phyloP scores from a whole-genome alignment of 1,284 basidiomycete species.

The Austropuccinia psidii region DNA sequence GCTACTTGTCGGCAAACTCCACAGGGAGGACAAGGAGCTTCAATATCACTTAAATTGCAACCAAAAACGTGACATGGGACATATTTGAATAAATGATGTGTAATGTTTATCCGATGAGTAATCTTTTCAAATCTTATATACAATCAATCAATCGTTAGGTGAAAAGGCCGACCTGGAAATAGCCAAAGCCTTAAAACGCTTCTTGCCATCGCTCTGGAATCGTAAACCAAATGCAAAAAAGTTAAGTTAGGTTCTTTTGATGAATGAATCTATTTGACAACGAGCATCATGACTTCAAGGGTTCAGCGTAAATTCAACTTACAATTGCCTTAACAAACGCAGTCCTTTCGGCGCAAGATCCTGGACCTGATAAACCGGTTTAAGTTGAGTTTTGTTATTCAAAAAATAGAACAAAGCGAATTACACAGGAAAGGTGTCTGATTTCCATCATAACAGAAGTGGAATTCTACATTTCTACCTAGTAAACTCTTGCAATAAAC shows the following conservation, averaged over 20 bases:
- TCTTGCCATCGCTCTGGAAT: conserved; percentile 34
- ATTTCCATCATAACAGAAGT: background rate
- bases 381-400: background rate
- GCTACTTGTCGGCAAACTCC: conserved; percentile 36
- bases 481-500: background rate
- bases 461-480: background rate
- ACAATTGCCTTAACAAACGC: conserved; percentile 36
- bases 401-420: background rate
- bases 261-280: background rate
- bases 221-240: background rate
- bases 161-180: conserved; percentile 14
- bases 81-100: background rate
- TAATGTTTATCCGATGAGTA: background rate
- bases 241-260: background rate
- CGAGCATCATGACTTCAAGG: background rate
- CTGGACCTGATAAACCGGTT: conserved; percentile 3
- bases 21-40: conserved; percentile 32
- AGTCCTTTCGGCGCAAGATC: conserved; percentile 35
- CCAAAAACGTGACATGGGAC: too few relatives aligned
- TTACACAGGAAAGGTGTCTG: background rate
- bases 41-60: conserved; percentile 36
- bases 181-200: conserved; percentile 32
- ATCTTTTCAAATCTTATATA: background rate
- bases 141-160: background rate
- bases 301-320: background rate